A percentile compares a stretch with the other conserved stretches of the same genome.
phyloP scores from a whole-genome alignment of 768 basidiomycete species.

The Mycena haematopus region DNA sequence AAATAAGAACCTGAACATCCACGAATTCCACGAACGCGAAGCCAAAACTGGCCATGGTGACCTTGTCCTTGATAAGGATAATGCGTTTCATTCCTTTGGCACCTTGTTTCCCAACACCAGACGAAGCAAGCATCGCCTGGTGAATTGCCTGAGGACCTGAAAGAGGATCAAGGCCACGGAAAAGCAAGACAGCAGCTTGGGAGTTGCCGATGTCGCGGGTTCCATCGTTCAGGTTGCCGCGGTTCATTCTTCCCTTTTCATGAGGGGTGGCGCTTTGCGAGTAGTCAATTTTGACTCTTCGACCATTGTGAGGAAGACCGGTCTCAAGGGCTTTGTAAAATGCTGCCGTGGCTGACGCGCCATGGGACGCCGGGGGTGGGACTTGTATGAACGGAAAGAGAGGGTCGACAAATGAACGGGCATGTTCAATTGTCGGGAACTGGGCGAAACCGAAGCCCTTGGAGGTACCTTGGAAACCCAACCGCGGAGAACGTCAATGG shows the following conservation, averaged over 20 bases:
- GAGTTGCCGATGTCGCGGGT: slow-evolving; percentile 94
- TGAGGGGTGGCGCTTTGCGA: slow-evolving; percentile 84
- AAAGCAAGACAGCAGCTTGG: slow-evolving; percentile 81
- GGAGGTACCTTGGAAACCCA: slow-evolving; percentile 83
- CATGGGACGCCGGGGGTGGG: slow-evolving; percentile 89
- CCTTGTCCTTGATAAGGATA: slow-evolving; percentile 87
- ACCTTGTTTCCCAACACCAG: slow-evolving; percentile 78
- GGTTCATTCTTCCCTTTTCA: slow-evolving; percentile 62
- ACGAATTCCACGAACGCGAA: slow-evolving; percentile 95
- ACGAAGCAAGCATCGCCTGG: slow-evolving; percentile 81
- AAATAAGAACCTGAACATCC: slow-evolving; percentile 67
- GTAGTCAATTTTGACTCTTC: slow-evolving; percentile 94
- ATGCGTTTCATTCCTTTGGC: slow-evolving; percentile 89
- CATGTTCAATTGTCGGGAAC: slow-evolving; percentile 85
- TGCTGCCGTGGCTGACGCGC: slow-evolving; percentile 72
- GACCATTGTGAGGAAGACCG: slow-evolving; percentile 75
- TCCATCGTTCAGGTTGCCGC: slow-evolving; percentile 85
- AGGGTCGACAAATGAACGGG: slow-evolving; percentile 89
- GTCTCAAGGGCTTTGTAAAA: slow-evolving; percentile 80
- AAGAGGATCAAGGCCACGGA: slow-evolving; percentile 88
- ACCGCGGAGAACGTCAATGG: slow-evolving; percentile 77
- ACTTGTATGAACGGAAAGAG: slow-evolving; percentile 91
- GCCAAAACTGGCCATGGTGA: slow-evolving; percentile 87
- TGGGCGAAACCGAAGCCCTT: slow-evolving; percentile 98
- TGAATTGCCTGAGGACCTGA: slow-evolving; percentile 90